Conservation (phyloP, 2,329 filamentous ascomycete genomes). For the Ophiosphaerella herpotricha region DNA sequence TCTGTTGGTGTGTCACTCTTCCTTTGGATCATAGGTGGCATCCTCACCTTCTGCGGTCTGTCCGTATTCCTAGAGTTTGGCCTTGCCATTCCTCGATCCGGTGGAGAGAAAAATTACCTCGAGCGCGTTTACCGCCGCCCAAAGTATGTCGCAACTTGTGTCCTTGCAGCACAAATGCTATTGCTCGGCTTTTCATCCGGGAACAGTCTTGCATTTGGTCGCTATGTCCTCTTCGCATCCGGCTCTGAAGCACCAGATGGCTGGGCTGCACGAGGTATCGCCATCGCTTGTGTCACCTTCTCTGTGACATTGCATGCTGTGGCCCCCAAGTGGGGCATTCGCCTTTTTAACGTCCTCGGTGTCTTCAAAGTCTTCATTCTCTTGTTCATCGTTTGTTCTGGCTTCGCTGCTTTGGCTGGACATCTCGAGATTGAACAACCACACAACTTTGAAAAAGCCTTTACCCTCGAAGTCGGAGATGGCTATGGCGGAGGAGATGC, state of each 20-base stretch:
- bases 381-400: constrained; percentile 65
- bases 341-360: constrained; percentile 63
- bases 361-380: constrained; percentile 65
- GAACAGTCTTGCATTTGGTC: constrained; percentile 63
- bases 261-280: constrained; percentile 63
- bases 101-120: constrained; percentile 70
- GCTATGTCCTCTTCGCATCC: constrained; percentile 62
- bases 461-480: constrained; percentile 50
- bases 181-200: constrained; percentile 64
- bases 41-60: constrained; percentile 63
- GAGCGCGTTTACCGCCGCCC: constrained; percentile 65
- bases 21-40: constrained; percentile 58
- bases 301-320: constrained; percentile 58
- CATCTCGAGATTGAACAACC: constrained; percentile 51
- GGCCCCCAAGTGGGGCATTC: constrained; percentile 62
- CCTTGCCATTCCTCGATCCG: constrained; percentile 64
- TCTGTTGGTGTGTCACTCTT: constrained; percentile 60
- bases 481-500: constrained; percentile 42
- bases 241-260: constrained; percentile 55
- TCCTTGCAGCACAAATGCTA: constrained; percentile 65
- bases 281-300: constrained; percentile 54
- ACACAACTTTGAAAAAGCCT: constrained; percentile 62
- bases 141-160: constrained; percentile 62
- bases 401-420: constrained; percentile 46
- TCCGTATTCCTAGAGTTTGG: constrained; percentile 68